phyloP scores from a whole-genome alignment of 768 basidiomycete species.

The Boletus vermiculosoides region DNA sequence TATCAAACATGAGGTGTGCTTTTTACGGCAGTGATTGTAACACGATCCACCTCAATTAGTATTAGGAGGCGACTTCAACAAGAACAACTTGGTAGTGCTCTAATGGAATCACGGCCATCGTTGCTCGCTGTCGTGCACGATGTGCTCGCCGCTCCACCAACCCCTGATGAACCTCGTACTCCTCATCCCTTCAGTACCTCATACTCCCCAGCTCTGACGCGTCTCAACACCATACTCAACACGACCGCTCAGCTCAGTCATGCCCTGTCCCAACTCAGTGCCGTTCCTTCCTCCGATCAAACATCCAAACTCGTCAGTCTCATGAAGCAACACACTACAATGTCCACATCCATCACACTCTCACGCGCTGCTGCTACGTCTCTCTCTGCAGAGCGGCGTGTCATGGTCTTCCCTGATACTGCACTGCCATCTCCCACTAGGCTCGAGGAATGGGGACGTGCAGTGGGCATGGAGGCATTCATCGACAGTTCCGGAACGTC shows the following conservation, averaged over 20 bases:
- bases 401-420: slow-evolving; percentile 29
- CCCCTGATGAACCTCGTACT: slow-evolving; percentile 10
- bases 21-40: too few relatives aligned
- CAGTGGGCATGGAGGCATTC: slow-evolving; percentile 74
- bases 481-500: slow-evolving; percentile 51
- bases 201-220: slow-evolving; percentile 20
- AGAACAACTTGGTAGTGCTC: neutral
- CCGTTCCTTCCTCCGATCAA: slow-evolving; percentile 46
- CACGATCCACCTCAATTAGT: too few relatives aligned
- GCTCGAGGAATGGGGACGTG: slow-evolving; percentile 59
- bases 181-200: slow-evolving; percentile 30
- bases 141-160: slow-evolving; percentile 22
- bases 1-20: too few relatives aligned
- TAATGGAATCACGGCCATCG: slow-evolving; percentile 18
- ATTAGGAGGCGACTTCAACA: neutral
- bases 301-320: slow-evolving; percentile 69
- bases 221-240: slow-evolving; percentile 52
- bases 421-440: slow-evolving; percentile 33
- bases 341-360: slow-evolving; percentile 27
- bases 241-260: slow-evolving; percentile 51
- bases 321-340: slow-evolving; percentile 61
- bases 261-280: slow-evolving; percentile 49
- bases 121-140: slow-evolving; percentile 29
- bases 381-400: slow-evolving; percentile 21
- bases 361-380: slow-evolving; percentile 24